A percentile compares a stretch with the other conserved stretches of the same genome.
Evolutionary conservation across 2,329 filamentous ascomycete species (phyloP).

Genomic region (Xylaria hypoxylon): DNA sequence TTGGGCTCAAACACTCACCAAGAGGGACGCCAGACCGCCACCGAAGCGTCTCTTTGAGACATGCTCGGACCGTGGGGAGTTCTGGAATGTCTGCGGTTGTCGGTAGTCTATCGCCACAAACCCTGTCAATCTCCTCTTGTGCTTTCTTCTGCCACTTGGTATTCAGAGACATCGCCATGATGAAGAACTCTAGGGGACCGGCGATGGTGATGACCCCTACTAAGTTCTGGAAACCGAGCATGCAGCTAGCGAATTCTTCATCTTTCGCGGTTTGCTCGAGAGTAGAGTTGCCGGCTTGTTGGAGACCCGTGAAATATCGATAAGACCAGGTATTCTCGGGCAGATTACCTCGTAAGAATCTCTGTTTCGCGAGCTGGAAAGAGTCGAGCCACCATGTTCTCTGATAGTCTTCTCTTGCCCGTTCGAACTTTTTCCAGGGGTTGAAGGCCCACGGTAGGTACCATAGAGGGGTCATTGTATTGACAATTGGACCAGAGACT

Average conservation of each 20-base stretch:
- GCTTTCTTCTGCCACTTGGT: constrained; percentile 65
- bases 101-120: constrained; percentile 66
- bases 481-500: constrained; percentile 63
- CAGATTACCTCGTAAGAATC: constrained; percentile 56
- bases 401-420: constrained; percentile 57
- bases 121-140: constrained; percentile 68
- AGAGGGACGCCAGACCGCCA: constrained; percentile 68
- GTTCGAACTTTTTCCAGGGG: constrained; percentile 62
- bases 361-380: constrained; percentile 56
- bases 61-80: constrained; percentile 65
- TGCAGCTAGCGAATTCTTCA: constrained; percentile 61
- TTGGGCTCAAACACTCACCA: constrained; percentile 48
- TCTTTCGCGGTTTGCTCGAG: constrained; percentile 58
- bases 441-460: constrained; percentile 58
- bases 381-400: constrained; percentile 60
- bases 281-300: constrained; percentile 53
- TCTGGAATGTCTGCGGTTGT: constrained; percentile 61
- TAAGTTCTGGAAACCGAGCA: constrained; percentile 64
- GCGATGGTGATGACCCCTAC: constrained; percentile 64
- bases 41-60: constrained; percentile 68
- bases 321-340: constrained; percentile 61
- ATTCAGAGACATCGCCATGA: constrained; percentile 65
- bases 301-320: constrained; percentile 60
- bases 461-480: constrained; percentile 63
- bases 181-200: constrained; percentile 63